Evolutionary conservation across 1,139 yeast species (phyloP).

Genomic region (Geotrichum europaeum): DNA sequence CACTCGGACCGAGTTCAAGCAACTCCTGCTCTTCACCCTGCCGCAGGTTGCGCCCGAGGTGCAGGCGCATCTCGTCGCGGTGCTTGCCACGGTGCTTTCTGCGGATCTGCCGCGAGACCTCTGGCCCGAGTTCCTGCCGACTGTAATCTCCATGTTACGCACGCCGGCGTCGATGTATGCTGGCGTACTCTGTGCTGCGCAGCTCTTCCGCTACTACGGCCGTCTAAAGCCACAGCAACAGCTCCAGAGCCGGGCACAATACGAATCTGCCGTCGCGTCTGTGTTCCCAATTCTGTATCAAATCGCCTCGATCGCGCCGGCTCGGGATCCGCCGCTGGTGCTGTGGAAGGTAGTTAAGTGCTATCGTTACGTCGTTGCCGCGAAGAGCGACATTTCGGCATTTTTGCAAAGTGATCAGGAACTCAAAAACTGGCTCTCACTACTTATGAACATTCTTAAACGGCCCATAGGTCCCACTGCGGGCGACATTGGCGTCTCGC

Average conservation of each 20-base stretch:
- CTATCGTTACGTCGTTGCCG: slow-evolving; percentile 10
- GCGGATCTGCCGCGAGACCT: slow-evolving; percentile 2
- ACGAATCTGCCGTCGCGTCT: slow-evolving; percentile 1
- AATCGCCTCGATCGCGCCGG: slow-evolving; percentile 10
- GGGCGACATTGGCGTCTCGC: not conserved
- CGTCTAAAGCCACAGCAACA: not conserved
- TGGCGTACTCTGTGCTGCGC: slow-evolving; percentile 14
- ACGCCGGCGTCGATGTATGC: slow-evolving; percentile 9
- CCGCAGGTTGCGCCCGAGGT: slow-evolving; percentile 16
- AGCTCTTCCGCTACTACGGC: slow-evolving; percentile 8
- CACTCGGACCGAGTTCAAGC: slow-evolving; percentile 10
- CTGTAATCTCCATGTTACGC: slow-evolving; percentile 13
- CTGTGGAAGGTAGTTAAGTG: slow-evolving; percentile 18
- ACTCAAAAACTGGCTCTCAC: slow-evolving; percentile 13
- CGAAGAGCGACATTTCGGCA: slow-evolving; percentile 4
- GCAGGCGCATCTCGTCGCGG: slow-evolving; percentile 9
- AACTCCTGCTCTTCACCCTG: slow-evolving; percentile 10
- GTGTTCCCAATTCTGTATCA: slow-evolving; percentile 13
- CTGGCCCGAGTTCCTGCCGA: slow-evolving; percentile 15
- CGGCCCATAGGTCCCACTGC: not conserved
- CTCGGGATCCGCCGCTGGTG: slow-evolving; percentile 6
- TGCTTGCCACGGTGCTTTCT: slow-evolving; percentile 8
- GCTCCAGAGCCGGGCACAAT: not conserved
- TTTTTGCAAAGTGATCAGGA: slow-evolving; percentile 13
- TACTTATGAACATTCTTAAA: slow-evolving; percentile 10